A percentile compares a stretch with the other conserved stretches of the same genome.
phyloP scores from a whole-genome alignment of 345 rosid genomes.

The Ricinus communis region DNA sequence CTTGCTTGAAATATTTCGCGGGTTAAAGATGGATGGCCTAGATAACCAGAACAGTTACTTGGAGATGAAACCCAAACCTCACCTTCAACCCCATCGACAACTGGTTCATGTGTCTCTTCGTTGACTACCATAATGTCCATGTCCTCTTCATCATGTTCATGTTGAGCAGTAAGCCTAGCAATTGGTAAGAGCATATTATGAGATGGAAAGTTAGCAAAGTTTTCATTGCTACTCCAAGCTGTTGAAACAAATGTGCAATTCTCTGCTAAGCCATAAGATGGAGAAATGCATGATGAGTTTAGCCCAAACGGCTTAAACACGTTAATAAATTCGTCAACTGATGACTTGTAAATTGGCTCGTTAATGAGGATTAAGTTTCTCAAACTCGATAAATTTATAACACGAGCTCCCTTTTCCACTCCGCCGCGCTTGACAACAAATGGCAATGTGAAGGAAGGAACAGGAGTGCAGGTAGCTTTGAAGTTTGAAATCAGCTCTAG shows the following conservation, averaged over 20 bases:
- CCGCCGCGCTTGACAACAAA: slow-evolving; percentile 56
- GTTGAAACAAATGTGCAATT: slow-evolving; percentile 67
- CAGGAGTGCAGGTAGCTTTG: slow-evolving; percentile 58
- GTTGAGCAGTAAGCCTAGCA: slow-evolving; percentile 37
- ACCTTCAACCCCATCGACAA: slow-evolving; percentile 54
- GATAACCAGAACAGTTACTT: slow-evolving; percentile 58
- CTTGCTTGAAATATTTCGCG: slow-evolving; percentile 46
- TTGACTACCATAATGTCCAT: slow-evolving; percentile 48
- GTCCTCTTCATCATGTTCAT: slow-evolving; percentile 36
- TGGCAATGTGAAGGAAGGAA: slow-evolving; percentile 62
- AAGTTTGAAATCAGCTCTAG: slow-evolving; percentile 51
- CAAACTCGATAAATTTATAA: slow-evolving; percentile 41
- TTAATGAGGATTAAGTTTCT: slow-evolving; percentile 56
- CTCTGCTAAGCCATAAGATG: slow-evolving; percentile 69
- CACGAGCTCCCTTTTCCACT: slow-evolving; percentile 19
- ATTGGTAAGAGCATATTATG: slow-evolving; percentile 51
- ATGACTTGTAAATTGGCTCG: slow-evolving; percentile 48
- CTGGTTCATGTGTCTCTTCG: slow-evolving; percentile 43
- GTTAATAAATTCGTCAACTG: slow-evolving; percentile 44
- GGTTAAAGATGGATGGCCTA: slow-evolving; percentile 51
- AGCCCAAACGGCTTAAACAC: slow-evolving; percentile 42
- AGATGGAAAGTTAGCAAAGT: slow-evolving; percentile 30
- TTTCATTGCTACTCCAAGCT: slow-evolving; percentile 42
- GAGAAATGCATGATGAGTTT: slow-evolving; percentile 47
- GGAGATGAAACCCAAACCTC: slow-evolving; percentile 75